Percentiles rank a stretch among this genome's conserved stretches.
These are phyloP conservation scores for Mycocentrospora acerina DNA, from an alignment of 2,329 filamentous ascomycete genomes.

Conservation along the genomic window DNA sequence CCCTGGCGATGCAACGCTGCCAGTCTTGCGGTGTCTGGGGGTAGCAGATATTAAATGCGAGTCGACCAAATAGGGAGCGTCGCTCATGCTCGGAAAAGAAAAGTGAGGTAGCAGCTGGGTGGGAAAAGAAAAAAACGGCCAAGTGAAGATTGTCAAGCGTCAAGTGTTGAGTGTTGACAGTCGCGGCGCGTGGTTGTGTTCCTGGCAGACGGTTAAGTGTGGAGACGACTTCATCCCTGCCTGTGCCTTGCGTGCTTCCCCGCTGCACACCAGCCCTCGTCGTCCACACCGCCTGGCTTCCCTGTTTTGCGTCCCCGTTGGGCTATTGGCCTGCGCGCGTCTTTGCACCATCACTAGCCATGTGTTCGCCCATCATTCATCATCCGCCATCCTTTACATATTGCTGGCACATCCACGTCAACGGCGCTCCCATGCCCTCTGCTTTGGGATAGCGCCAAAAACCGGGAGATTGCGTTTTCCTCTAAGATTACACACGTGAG, in stretches of 20 bases:
- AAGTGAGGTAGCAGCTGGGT: too few relatives aligned
- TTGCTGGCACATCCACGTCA: slow-evolving; percentile 15
- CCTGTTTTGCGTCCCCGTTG: slow-evolving; percentile 7
- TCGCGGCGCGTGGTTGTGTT: too few relatives aligned
- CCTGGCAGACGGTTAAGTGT: background rate
- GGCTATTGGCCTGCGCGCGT: slow-evolving; percentile 2
- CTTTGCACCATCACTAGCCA: slow-evolving; percentile 6
- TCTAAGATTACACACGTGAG: slow-evolving; percentile 1
- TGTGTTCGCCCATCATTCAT: slow-evolving; percentile 10
- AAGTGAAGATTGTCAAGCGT: too few relatives aligned
- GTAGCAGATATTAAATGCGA: too few relatives aligned
- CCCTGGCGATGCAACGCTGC: background rate
- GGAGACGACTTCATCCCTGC: slow-evolving; percentile 2
- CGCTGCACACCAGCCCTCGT: background rate
- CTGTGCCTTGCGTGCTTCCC: background rate
- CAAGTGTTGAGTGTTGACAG: too few relatives aligned
- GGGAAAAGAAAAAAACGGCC: background rate
- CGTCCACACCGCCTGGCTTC: slow-evolving; percentile 1
- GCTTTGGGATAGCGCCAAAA: slow-evolving; percentile 11
- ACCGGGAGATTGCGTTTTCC: slow-evolving; percentile 23
- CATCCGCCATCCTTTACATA: background rate
- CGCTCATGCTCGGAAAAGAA: too few relatives aligned
- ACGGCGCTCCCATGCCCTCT: slow-evolving; percentile 10
- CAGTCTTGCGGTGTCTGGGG: too few relatives aligned
- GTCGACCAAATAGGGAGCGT: too few relatives aligned